These are phyloP conservation scores for Penicillium corylophilum DNA, from an alignment of 2,329 filamentous ascomycete species.

Conservation along the genomic window DNA sequence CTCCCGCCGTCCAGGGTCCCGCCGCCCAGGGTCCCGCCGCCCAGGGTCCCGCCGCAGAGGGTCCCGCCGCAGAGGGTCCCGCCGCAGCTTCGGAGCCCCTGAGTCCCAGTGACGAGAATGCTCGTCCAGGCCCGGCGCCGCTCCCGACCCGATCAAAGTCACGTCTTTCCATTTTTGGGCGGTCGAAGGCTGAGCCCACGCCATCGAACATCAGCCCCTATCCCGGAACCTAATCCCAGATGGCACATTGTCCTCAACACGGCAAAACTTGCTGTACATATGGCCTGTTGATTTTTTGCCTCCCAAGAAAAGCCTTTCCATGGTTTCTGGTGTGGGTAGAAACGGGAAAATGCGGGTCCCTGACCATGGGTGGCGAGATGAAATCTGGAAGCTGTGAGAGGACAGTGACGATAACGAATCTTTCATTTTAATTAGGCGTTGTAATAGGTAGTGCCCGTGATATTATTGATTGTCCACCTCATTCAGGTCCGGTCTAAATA, in stretches of 20 bases:
- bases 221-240: conserved; percentile 31
- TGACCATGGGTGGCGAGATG: not conserved
- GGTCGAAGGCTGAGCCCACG: conserved; percentile 23
- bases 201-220: conserved; percentile 33
- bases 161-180: conserved; percentile 29
- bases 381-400: not conserved
- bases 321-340: not conserved
- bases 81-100: conserved; percentile 13
- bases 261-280: not conserved
- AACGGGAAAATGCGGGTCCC: not conserved
- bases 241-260: not conserved
- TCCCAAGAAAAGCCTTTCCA: not conserved
- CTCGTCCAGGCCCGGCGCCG: conserved; percentile 12
- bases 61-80: not conserved
- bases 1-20: too few species aligned
- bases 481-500: not conserved
- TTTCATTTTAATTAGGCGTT: not conserved
- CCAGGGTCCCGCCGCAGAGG: conserved; percentile 2
- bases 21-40: conserved; percentile 7
- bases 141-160: conserved; percentile 32
- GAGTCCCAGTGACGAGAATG: conserved; percentile 8
- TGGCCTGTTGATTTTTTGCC: not conserved
- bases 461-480: not conserved
- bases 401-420: not conserved
- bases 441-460: not conserved